Evolutionary conservation across 176 grass and related monocot genomes (phyloP), one percentile per base, ranked within the genome.

Genomic region (Paspalum vaginatum): DNA sequence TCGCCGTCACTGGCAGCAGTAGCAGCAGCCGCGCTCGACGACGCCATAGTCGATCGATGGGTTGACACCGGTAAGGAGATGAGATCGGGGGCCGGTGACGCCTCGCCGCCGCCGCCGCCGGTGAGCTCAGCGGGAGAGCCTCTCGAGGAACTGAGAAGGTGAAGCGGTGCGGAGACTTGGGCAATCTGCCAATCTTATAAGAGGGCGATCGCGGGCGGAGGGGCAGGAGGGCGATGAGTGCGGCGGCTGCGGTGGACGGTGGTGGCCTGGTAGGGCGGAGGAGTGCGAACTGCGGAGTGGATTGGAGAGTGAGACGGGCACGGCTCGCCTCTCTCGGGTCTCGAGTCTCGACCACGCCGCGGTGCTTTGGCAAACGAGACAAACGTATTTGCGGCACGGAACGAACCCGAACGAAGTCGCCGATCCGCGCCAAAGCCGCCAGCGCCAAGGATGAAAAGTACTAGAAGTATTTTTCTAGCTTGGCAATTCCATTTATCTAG

Each of bases 31-130:
- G 22, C 5, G 64, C 38, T 37, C 61, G 70, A 46, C 43, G 78
- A 73, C 70, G 61, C 85, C 85, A 81, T 86, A 52, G 4, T 48
- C 64, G 50, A 45, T 17, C 0, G 13, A 44, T 11, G 48, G 48
- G 9, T 12, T 53, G 25, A 4, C 11, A 2, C 45, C 11, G 5
- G 21, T 16, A 49, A 71, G 9, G 60, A 22, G 48, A 20, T n/a
- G n/a, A n/a, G n/a, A n/a, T n/a, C 21, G 61, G 18, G 61, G 16
- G 61, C 16, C 7, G 32, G 20, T 42, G 61, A 53, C 1, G 61
- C 47, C 11, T 9, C 76, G 3, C 44, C 27, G 76, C 5, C 60
- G 76, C 5, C 60, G 18, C 14, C 57, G 74, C 59, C 16, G 58
- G 37, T 17, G 9, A 77, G 16, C 44, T 6, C 44, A 49, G 25